Percentiles rank a stretch among this genome's conserved stretches.
phyloP scores from a whole-genome alignment of 2,329 filamentous ascomycete species.

The Colletotrichum chrysophilum region DNA sequence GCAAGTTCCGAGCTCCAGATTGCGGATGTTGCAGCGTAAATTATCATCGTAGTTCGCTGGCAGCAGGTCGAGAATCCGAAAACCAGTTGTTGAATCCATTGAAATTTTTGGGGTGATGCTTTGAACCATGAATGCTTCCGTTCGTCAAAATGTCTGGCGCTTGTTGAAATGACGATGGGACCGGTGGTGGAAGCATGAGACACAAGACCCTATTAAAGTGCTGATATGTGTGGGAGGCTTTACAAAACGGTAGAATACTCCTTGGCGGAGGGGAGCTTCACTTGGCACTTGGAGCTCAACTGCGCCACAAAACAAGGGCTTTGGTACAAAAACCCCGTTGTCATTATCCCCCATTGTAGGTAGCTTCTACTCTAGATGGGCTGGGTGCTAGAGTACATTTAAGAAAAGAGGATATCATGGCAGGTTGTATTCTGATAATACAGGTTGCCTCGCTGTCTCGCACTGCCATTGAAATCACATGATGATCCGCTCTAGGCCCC shows the following conservation, averaged over 20 bases:
- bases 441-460: not conserved
- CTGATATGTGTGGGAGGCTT: too few species aligned
- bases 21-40: not conserved
- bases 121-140: not conserved
- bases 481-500: not conserved
- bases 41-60: not conserved
- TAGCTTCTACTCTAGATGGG: not conserved
- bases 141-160: not conserved
- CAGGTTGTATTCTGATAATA: not conserved
- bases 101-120: not conserved
- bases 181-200: not conserved
- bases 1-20: not conserved
- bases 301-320: not conserved
- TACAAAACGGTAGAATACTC: not conserved
- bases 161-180: not conserved
- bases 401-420: fast-evolving
- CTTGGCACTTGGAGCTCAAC: not conserved
- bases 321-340: not conserved
- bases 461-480: not conserved
- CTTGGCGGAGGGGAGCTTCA: not conserved
- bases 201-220: too few species aligned
- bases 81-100: not conserved
- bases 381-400: too few species aligned
- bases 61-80: not conserved
- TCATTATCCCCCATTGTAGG: not conserved